Evolutionary conservation across 1,284 basidiomycete genomes (phyloP), one percentile per base, ranked within the genome.

Genomic region (Rhodotorula sp.): DNA sequence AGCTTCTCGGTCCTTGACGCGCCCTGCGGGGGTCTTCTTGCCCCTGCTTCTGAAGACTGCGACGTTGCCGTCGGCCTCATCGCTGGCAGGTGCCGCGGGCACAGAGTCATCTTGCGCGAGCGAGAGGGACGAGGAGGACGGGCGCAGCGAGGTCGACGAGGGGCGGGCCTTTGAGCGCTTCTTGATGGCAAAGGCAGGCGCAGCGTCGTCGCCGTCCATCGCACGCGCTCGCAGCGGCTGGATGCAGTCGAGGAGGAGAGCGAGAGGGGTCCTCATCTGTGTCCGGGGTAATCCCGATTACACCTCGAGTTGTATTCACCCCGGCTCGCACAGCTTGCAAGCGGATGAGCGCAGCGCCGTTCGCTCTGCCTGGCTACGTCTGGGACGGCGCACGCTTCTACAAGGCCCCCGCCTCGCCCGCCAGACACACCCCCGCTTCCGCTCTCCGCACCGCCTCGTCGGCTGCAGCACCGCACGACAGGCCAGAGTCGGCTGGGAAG

Each of bases 11-110:
- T 61, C 67, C 52, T 61, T 70, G n/a, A 72, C 63, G 16, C 70
- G 46, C 0, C 70, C 73, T 8, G 62, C 67, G 0, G 73, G 63
- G n/a, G 70, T 70, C 54, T 72, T 74, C 61, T 74, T 74, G 14
- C 64, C 60, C 25, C 68, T 52, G 9, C 27, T 50, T 1, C 66
- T n/a, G 19, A 74, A 52, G n/a, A 74, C 68, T 7, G 68, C 59
- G 4, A 66, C 67, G 60, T 65, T 68, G 8, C 73, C 73, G 3
- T 45, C 64, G 3, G 62, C 68, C 25, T 73, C 68, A 2, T 52
- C 59, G 0, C 25, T 55, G 19, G 59, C 70, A 5, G 12, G 4
- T 23, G 23, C 23, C 10, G 46, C 50, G 21, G 2, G 57, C 48
- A 2, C 64, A 56, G 41, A 55, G 44, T 34, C 48, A 66, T 45